Conservation (phyloP, 176 grass and related monocot genomes). For the Pharus latifolius region DNA sequence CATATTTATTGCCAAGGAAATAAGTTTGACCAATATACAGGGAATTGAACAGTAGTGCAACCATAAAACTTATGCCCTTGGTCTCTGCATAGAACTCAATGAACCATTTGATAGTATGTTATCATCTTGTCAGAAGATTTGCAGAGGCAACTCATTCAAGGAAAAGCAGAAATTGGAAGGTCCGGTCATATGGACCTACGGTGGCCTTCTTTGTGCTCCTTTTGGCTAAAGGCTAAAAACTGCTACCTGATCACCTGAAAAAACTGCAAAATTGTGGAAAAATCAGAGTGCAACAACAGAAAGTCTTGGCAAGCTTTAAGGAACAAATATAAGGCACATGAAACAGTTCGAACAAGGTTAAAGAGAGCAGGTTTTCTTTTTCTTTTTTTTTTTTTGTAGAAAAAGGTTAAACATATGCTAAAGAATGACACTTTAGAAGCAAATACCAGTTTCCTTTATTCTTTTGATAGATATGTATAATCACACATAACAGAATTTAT, state of each 20-base stretch:
- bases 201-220: constrained; percentile 16
- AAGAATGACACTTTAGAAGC: neutral
- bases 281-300: constrained; percentile 1
- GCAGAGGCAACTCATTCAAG: neutral
- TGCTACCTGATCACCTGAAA: constrained; percentile 19
- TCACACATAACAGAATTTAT: neutral
- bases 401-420: neutral
- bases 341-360: neutral
- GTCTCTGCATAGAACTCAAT: constrained; percentile 21
- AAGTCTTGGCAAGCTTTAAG: neutral
- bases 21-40: constrained; percentile 26
- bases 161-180: neutral
- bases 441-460: neutral
- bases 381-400: too few relatives aligned
- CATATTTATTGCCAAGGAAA: constrained; percentile 27
- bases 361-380: constrained; percentile 1
- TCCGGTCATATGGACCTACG: neutral
- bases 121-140: neutral
- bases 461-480: neutral
- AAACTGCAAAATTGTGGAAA: neutral
- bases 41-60: constrained; percentile 11
- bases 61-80: neutral
- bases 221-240: constrained; percentile 12
- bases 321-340: too few relatives aligned
- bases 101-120: constrained; percentile 9